phyloP scores from a whole-genome alignment of 306 rosid genomes.

The Casuarina glauca region DNA sequence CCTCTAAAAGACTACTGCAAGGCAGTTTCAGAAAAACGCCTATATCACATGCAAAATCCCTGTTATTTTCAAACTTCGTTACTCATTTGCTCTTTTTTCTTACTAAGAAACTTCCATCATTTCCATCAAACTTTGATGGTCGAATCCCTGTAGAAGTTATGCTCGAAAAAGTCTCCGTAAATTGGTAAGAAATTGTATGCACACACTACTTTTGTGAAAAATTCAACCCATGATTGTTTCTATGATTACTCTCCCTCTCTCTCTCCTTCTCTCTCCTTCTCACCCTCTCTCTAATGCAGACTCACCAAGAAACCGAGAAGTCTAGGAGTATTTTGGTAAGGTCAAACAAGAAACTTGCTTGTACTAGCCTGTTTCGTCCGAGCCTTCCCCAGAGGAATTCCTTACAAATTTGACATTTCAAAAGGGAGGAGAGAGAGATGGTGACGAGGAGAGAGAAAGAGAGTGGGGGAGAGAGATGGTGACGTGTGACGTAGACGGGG shows the following conservation, averaged over 20 bases:
- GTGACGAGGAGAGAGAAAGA: neutral
- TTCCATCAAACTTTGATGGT: no score
- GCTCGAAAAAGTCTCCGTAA: neutral
- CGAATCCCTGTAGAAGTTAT: no score
- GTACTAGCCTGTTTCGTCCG: neutral
- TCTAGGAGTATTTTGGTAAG: no score
- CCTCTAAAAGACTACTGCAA: no score
- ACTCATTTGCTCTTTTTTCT: no score
- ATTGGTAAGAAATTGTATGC: neutral
- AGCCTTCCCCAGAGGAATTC: neutral
- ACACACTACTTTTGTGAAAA: neutral
- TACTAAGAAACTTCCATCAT: no score
- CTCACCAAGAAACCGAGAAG: no score
- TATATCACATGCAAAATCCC: neutral
- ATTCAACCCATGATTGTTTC: neutral
- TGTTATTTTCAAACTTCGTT: neutral
- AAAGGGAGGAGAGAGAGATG: neutral
- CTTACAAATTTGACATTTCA: neutral
- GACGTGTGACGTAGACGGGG: constrained; percentile 13
- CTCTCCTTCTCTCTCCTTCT: no score
- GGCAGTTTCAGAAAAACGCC: neutral
- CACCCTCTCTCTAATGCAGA: no score
- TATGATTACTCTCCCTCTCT: neutral
- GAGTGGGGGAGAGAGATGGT: neutral
- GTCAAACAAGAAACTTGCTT: neutral